Evolutionary conservation across 805 yeast genomes (phyloP).

Genomic region (Cyberlindnera misumaiensis): DNA sequence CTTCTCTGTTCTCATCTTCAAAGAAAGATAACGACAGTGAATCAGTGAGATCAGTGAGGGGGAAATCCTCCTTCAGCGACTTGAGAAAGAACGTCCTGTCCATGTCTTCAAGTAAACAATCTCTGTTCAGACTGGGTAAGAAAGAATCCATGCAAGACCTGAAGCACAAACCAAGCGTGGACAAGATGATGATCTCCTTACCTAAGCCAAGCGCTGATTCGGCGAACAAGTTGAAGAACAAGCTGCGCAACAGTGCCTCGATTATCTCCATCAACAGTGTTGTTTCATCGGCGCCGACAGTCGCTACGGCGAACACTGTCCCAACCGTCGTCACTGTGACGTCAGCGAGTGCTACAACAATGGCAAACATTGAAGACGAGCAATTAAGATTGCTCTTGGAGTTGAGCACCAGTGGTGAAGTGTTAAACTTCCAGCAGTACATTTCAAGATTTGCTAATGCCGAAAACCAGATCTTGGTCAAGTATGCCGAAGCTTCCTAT

Average conservation of each 20-base stretch:
- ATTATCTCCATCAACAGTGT: slow-evolving; percentile 33
- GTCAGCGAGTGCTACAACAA: slow-evolving; percentile 1
- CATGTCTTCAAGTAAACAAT: slow-evolving; percentile 16
- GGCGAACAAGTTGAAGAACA: slow-evolving; percentile 46
- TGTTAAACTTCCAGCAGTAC: slow-evolving; percentile 26
- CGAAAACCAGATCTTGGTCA: slow-evolving; percentile 25
- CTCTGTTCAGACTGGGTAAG: slow-evolving; percentile 17
- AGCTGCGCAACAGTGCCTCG: slow-evolving; percentile 44
- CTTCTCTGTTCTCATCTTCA: slow-evolving; percentile 19
- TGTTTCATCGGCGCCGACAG: slow-evolving; percentile 15
- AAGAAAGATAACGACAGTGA: slow-evolving; percentile 14
- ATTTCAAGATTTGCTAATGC: slow-evolving; percentile 26
- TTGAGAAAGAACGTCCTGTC: slow-evolving; percentile 26
- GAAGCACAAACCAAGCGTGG: slow-evolving; percentile 17
- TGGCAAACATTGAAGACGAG: background rate
- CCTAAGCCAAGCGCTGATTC: slow-evolving; percentile 51
- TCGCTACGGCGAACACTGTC: slow-evolving; percentile 1
- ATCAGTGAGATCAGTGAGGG: slow-evolving; percentile 21
- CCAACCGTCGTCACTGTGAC: no score
- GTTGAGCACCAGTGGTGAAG: slow-evolving; percentile 28
- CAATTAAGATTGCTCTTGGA: slow-evolving; percentile 26
- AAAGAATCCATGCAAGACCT: slow-evolving; percentile 20
- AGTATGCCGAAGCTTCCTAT: slow-evolving; percentile 41
- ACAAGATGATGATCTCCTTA: slow-evolving; percentile 42
- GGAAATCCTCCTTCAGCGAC: slow-evolving; percentile 21